Evolutionary conservation across 495 filamentous ascomycete genomes (phyloP).

Genomic region (Aspergillus ostianus): DNA sequence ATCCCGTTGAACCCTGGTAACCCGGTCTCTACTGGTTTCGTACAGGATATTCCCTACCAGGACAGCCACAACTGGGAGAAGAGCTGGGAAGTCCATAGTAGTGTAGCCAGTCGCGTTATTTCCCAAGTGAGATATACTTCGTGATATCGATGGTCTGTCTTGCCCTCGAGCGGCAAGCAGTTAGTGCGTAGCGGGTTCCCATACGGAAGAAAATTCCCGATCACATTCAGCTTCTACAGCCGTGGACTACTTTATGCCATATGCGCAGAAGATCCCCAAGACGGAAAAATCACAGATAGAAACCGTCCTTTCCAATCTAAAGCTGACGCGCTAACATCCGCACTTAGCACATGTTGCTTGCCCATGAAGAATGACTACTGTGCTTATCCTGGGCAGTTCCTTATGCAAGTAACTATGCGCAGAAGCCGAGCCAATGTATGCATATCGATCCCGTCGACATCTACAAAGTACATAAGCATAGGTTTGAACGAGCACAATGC

Average conservation of each 20-base stretch:
- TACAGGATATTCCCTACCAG: too few species aligned
- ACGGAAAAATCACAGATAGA: neutral
- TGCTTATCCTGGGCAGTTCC: neutral
- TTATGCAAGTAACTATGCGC: slow-evolving; percentile 11
- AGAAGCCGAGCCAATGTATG: slow-evolving; percentile 10
- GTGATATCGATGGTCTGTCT: too few species aligned
- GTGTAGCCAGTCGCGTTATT: too few species aligned
- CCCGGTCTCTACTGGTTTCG: neutral
- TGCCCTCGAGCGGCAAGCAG: too few species aligned
- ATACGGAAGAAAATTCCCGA: neutral
- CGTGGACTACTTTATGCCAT: neutral
- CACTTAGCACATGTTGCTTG: neutral
- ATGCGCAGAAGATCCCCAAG: neutral
- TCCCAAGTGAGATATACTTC: too few species aligned
- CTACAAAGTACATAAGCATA: neutral
- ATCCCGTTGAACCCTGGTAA: neutral
- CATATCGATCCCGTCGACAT: slow-evolving; percentile 8
- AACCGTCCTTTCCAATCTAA: neutral
- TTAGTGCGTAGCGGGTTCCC: neutral
- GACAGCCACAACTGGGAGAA: too few species aligned
- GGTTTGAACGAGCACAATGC: slow-evolving; percentile 18
- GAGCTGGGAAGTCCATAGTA: too few species aligned
- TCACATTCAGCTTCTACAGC: neutral
- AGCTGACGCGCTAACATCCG: neutral
- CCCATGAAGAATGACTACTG: slow-evolving; percentile 7